A percentile compares a stretch with the other conserved stretches of the same genome.
phyloP scores from a whole-genome alignment of 352 stramenopile genomes.

The Pythium oligandrum region DNA sequence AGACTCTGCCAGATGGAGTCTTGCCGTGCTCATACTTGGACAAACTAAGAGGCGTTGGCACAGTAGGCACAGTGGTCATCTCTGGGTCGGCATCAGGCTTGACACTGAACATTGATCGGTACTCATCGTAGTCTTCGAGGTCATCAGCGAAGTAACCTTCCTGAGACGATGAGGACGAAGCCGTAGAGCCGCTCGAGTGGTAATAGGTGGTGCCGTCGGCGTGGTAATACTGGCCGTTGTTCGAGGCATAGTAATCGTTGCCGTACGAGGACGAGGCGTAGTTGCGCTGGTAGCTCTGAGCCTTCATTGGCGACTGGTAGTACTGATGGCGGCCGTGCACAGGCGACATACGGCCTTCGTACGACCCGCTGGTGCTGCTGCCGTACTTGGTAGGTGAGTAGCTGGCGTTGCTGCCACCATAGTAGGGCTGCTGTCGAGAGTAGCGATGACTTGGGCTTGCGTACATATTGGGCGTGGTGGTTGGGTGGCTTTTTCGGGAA shows the following conservation, averaged over 20 bases:
- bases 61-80: slow-evolving; percentile 74
- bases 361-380: slow-evolving; percentile 2
- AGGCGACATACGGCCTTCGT: slow-evolving; percentile 9
- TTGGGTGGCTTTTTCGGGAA: slow-evolving; percentile 22
- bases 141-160: slow-evolving; percentile 76
- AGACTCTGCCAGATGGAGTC: slow-evolving; percentile 70
- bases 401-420: slow-evolving; percentile 1
- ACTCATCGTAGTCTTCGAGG: slow-evolving; percentile 68
- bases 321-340: slow-evolving; percentile 7
- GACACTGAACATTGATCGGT: slow-evolving; percentile 19
- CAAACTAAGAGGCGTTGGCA: slow-evolving; percentile 62
- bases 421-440: slow-evolving; percentile 10
- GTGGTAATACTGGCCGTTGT: slow-evolving; percentile 38
- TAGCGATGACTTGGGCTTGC: slow-evolving; percentile 10
- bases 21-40: slow-evolving; percentile 75
- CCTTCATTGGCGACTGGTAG: slow-evolving; percentile 22
- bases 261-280: slow-evolving; percentile 9
- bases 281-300: slow-evolving; percentile 12
- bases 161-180: slow-evolving; percentile 54
- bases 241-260: slow-evolving; percentile 45
- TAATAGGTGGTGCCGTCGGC: slow-evolving; percentile 28
- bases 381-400: slow-evolving; percentile 22
- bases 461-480: slow-evolving; percentile 13
- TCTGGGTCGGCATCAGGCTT: slow-evolving; percentile 35
- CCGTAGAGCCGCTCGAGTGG: slow-evolving; percentile 67